Evolutionary conservation across 495 filamentous ascomycete genomes (phyloP).

Genomic region (Penicillium robsamsonii): DNA sequence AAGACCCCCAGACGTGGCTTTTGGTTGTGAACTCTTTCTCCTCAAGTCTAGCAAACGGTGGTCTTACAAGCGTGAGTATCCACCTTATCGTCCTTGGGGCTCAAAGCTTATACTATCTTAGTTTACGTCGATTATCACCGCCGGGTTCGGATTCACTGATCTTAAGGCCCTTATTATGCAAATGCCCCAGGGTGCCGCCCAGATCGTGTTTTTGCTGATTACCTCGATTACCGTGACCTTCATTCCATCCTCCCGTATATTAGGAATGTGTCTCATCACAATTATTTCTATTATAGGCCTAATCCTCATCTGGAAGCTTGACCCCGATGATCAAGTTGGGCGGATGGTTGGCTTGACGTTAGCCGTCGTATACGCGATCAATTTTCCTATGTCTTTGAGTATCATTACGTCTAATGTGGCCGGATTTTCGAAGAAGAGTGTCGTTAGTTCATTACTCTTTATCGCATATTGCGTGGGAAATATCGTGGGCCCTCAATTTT

Average conservation of each 20-base stretch:
- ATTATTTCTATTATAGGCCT: constrained; percentile 50
- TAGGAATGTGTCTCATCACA: constrained; percentile 36
- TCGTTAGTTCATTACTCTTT: constrained; percentile 26
- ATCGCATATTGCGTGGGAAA: constrained; percentile 56
- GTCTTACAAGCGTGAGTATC: constrained; percentile 27
- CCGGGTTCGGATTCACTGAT: constrained; percentile 40
- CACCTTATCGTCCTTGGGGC: too few species aligned
- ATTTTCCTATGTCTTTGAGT: constrained; percentile 54
- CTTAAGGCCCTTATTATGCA: constrained; percentile 39
- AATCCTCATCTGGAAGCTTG: constrained; percentile 57
- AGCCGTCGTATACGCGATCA: constrained; percentile 49
- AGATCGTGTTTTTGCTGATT: constrained; percentile 37
- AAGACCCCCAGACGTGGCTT: constrained; percentile 35
- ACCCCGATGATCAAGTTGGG: constrained; percentile 49
- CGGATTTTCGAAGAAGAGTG: constrained; percentile 36
- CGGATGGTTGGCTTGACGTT: constrained; percentile 56
- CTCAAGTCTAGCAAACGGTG: constrained; percentile 29
- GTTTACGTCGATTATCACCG: constrained; percentile 44
- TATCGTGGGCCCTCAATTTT: constrained; percentile 42
- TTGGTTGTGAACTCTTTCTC: constrained; percentile 33
- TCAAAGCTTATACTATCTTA: constrained; percentile 7
- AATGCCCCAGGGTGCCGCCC: constrained; percentile 40
- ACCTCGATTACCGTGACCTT: constrained; percentile 31
- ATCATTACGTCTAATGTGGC: constrained; percentile 60
- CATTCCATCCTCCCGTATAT: constrained; percentile 29